A percentile compares a stretch with the other conserved stretches of the same genome.
Conservation (phyloP, 2,329 filamentous ascomycete genomes). For the Cryphonectria japonica region DNA sequence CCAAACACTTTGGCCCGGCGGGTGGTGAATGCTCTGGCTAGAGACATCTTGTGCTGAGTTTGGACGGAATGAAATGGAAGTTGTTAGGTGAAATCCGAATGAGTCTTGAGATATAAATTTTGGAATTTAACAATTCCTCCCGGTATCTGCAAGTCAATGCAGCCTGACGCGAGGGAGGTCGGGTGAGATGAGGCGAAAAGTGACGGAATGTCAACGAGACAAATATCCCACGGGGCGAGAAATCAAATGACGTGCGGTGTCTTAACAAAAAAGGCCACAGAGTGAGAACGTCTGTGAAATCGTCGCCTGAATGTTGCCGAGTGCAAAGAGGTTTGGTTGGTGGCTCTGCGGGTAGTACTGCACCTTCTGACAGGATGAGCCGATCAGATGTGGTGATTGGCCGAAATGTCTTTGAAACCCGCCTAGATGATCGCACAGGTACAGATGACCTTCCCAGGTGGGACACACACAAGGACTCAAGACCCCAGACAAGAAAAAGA, state of each 20-base stretch:
- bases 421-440: constrained; percentile 20
- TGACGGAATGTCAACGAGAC: background rate
- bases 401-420: constrained; percentile 15
- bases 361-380: constrained; percentile 23
- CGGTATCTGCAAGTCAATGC: constrained; percentile 4
- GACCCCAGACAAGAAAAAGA: background rate
- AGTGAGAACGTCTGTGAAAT: constrained; percentile 15
- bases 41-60: constrained; percentile 35
- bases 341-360: constrained; percentile 22
- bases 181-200: background rate
- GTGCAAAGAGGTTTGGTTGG: constrained; percentile 2
- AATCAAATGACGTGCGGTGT: constrained; percentile 23
- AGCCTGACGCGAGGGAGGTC: background rate
- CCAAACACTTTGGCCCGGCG: constrained; percentile 62
- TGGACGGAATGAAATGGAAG: background rate
- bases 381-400: constrained; percentile 21
- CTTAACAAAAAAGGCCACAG: constrained; percentile 17
- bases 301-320: constrained; percentile 3
- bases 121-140: background rate
- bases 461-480: constrained; percentile 11
- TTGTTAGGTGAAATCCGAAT: background rate
- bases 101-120: background rate
- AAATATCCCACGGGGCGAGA: background rate
- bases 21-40: constrained; percentile 74
- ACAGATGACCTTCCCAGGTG: constrained; percentile 28